Base-by-base conservation (phyloP, 169 alveolate species). In the Plasmodium sp. region DNA sequence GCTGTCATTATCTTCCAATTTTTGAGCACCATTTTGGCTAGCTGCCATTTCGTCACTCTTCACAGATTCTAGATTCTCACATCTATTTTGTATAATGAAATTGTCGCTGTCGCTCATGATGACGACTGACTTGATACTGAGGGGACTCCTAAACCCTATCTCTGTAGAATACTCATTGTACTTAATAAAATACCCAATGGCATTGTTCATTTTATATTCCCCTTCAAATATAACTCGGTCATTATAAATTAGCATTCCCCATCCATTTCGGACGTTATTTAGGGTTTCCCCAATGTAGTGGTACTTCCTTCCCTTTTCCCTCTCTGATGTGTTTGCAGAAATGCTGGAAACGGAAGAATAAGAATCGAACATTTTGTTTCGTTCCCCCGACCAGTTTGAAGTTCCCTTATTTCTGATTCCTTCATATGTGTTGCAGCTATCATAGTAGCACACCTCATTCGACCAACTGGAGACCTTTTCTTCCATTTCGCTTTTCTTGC, bases 211-310 rank as follows among this genome's bases (percentile, higher is more conserved):
- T 91, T 93, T 91, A 81, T 95, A 95, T 84, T 93, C 95, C 22
- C 97, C 97, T 82, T 95, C 97, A 72, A 93, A 95, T 31, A 95
- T 75, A 5, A 95, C 94, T 79, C 94, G 58, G 58, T 95, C 93
- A 48, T 82, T 84, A 74, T 91, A 92, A 33, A 95, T 94, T 14
- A 95, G 74, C 88, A 95, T 91, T 2, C 97, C 97, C 97, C 97
- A 95, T 16, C 97, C 97, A 88, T 95, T 92, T 34, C 97, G 36
- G 16, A 91, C 73, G 83, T 93, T 95, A 62, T 95, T 95, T 4
- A 95, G 27, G 0, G 97, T 93, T 31, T 95, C 97, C 6, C 97
- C 97, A 43, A 91, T 91, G 16, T 95, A 95, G 54, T 90, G 93
- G 75, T 79, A 95, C 73, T 90, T 90, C 51, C 27, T 90, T 14